Conservation (phyloP, 768 basidiomycete genomes). For the Tulasnella sp. region DNA sequence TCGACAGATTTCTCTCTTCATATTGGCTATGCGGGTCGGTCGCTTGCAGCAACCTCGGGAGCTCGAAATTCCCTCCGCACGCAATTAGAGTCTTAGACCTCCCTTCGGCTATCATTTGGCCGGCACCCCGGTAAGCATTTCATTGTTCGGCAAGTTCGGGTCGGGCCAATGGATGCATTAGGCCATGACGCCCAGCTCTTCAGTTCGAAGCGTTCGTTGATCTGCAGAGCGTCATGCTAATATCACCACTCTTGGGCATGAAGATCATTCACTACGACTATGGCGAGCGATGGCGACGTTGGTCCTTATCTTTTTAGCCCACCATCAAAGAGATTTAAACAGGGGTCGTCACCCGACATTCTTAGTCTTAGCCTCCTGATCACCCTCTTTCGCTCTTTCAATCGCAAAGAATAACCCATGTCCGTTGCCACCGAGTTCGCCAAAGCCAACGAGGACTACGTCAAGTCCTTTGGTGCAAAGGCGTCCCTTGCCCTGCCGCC, state of each 20-base stretch:
- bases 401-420: constrained; percentile 2
- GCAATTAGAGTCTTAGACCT: background rate
- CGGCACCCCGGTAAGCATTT: background rate
- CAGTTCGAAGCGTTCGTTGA: background rate
- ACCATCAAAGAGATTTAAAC: background rate
- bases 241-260: background rate
- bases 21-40: background rate
- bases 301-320: background rate
- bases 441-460: constrained; percentile 34
- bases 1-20: background rate
- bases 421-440: constrained; percentile 13
- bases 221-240: background rate
- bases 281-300: background rate
- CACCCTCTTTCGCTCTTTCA: background rate
- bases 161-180: background rate
- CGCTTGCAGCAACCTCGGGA: background rate
- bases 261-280: background rate
- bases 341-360: background rate
- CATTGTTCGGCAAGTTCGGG: background rate
- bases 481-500: constrained; percentile 32
- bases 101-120: background rate
- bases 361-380: background rate
- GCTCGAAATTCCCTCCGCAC: background rate
- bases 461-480: constrained; percentile 30
- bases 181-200: background rate